Conservation (phyloP, 2,329 filamentous ascomycete genomes). For the Ceratocystis papillata region DNA sequence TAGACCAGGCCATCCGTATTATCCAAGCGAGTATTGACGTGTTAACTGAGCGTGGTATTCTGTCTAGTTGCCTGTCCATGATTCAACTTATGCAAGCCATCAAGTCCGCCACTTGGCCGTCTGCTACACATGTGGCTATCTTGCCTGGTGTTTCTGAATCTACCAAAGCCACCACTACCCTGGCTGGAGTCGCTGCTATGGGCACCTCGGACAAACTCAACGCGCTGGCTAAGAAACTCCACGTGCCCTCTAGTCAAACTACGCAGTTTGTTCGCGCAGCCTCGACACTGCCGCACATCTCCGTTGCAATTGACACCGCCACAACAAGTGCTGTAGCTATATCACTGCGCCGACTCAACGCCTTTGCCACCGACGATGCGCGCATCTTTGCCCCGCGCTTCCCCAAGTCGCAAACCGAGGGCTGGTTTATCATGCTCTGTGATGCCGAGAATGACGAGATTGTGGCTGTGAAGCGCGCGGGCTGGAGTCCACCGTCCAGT, state of each 20-base stretch:
- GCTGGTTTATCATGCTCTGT: conserved; percentile 76
- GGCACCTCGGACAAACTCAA: conserved; percentile 24
- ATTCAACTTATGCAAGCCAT: conserved; percentile 80
- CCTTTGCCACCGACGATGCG: conserved; percentile 52
- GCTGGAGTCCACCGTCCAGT: conserved; percentile 45
- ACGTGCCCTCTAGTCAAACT: conserved; percentile 38
- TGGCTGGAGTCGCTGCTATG: conserved; percentile 37
- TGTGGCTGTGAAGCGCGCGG: conserved; percentile 73
- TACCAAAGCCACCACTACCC: conserved; percentile 34
- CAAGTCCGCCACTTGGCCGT: conserved; percentile 86
- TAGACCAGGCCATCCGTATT: conserved; percentile 95
- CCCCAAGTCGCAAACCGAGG: conserved; percentile 88
- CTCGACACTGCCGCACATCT: conserved; percentile 57
- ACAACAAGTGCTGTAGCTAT: conserved; percentile 45
- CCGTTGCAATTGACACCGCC: conserved; percentile 41
- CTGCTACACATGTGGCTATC: conserved; percentile 66
- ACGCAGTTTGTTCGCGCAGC: conserved; percentile 48
- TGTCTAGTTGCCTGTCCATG: conserved; percentile 69
- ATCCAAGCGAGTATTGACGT: conserved; percentile 92
- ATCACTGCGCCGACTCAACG: conserved; percentile 55
- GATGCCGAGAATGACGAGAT: conserved; percentile 61
- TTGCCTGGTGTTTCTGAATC: conserved; percentile 55
- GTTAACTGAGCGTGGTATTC: conserved; percentile 74
- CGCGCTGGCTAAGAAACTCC: conserved; percentile 42
- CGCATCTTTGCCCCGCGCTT: conserved; percentile 80